Evolutionary conservation across 108 stramenopile genomes (phyloP), one percentile per base, ranked within the genome.

Genomic region (Fragilaria radians): DNA sequence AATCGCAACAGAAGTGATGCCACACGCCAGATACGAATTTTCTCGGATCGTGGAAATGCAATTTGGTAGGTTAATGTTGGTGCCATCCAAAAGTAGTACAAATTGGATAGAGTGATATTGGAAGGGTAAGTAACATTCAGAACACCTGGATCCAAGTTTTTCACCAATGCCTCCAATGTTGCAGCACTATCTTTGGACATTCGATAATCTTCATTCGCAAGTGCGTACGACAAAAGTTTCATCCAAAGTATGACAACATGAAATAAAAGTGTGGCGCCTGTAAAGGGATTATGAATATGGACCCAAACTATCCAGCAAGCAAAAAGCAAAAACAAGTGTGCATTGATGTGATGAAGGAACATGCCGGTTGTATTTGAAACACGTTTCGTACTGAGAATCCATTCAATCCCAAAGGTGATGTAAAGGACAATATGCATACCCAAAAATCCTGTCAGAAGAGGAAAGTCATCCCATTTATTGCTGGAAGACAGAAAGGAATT

Each of bases 21-120:
- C 9, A 88, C 71, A 50, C 79, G 80, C 19, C 60, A 29, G 62
- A 63, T 66, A n/a, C 82, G 71, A 49, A 79, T 66, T 46, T 59
- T 59, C 5, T 74, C 78, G 0, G 74, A 61, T 58, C 72, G 68
- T 5, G 89, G 89, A 58, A 86, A 91, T 0, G 82, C 86, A 49
- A 91, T 88, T 49, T 91, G 89, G 48, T 91, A 91, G 1, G 90
- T 91, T 32, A 91, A 52, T 21, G 90, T 88, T 22, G 90, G 90
- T 14, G 90, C 86, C 30, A 78, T 71, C 90, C 86, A 88, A 72
- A 88, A 91, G 73, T 86, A 91, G 60, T 82, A 85, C 7, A 91
- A 77, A 65, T 91, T 86, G 19, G 61, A 24, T 25, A 91, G 56
- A 0, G 83, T 82, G 11, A 91, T 60, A 68, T 91, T 91, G 2